phyloP scores from a whole-genome alignment of 768 basidiomycete genomes.

The Gymnopilus junonius region DNA sequence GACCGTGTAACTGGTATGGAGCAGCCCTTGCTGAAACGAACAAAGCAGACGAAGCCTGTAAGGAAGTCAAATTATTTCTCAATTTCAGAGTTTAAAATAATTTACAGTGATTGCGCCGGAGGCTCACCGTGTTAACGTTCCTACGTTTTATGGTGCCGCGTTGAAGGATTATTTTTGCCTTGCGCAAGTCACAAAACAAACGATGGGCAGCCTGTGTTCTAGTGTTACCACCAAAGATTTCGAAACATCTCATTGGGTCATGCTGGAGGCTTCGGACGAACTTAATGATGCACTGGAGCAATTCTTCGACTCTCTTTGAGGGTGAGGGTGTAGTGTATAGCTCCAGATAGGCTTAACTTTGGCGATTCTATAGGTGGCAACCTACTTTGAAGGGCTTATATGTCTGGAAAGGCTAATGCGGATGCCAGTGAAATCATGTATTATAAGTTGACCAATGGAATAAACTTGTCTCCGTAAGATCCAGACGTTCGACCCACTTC shows the following conservation, averaged over 20 bases:
- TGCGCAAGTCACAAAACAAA: background rate
- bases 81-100: background rate
- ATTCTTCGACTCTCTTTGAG: background rate
- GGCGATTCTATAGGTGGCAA: too few species aligned
- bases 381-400: too few species aligned
- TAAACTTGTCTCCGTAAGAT: too few species aligned
- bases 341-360: too few species aligned
- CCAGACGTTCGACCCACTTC: too few species aligned
- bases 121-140: background rate
- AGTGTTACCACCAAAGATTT: background rate
- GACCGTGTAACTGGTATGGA: background rate
- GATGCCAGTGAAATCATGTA: too few species aligned
- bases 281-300: background rate
- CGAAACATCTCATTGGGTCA: background rate
- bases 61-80: background rate
- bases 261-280: background rate
- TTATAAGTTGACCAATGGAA: background rate
- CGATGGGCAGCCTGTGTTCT: background rate
- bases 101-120: background rate
- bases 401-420: too few species aligned
- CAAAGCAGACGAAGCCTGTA: background rate
- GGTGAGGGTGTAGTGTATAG: background rate
- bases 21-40: background rate
- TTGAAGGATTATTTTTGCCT: background rate
- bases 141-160: background rate